Percentiles rank a stretch among this genome's conserved stretches.
Evolutionary conservation across 139 green algal genomes (phyloP).

Genomic region (Closterium sp.): DNA sequence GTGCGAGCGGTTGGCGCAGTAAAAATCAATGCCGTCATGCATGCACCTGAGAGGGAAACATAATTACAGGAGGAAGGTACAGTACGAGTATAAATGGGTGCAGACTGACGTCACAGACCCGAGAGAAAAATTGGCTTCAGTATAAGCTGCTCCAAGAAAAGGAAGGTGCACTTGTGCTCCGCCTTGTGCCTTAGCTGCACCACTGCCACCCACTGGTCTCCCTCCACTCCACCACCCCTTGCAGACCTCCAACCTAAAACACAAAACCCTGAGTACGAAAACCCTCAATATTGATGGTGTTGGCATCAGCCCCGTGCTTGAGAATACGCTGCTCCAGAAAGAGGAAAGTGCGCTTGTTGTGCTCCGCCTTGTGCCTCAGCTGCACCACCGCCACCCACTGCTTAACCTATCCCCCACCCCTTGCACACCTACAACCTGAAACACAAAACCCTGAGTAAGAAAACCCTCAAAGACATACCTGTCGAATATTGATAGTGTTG

Average conservation of each 20-base stretch:
- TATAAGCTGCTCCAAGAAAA: slow-evolving; percentile 99
- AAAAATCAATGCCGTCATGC: slow-evolving; percentile 90
- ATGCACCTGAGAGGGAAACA: no score
- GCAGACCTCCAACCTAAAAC: no score
- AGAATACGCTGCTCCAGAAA: slow-evolving; percentile 99
- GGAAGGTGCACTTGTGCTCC: slow-evolving; percentile 96
- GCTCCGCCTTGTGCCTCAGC: slow-evolving; percentile 86
- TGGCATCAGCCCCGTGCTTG: slow-evolving; percentile 77
- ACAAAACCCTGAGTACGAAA: no score
- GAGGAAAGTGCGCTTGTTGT: slow-evolving; percentile 98
- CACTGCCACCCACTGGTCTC: slow-evolving; percentile 89
- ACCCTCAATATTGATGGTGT: slow-evolving; percentile 73
- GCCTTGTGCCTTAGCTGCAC: slow-evolving; percentile 93
- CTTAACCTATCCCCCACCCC: no score
- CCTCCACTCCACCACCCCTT: no score
- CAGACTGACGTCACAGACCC: background rate
- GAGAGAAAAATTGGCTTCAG: no score
- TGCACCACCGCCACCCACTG: slow-evolving; percentile 84
- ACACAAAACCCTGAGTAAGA: no score
- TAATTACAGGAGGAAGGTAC: no score
- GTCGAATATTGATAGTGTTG: slow-evolving; percentile 74
- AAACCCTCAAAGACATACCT: background rate
- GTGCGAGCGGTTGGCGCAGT: slow-evolving; percentile 79
- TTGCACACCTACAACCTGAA: no score
- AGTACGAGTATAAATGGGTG: no score